A percentile compares a stretch with the other conserved stretches of the same genome.
Evolutionary conservation across 805 yeast genomes (phyloP).

Genomic region (Saturnispora gosingensis): DNA sequence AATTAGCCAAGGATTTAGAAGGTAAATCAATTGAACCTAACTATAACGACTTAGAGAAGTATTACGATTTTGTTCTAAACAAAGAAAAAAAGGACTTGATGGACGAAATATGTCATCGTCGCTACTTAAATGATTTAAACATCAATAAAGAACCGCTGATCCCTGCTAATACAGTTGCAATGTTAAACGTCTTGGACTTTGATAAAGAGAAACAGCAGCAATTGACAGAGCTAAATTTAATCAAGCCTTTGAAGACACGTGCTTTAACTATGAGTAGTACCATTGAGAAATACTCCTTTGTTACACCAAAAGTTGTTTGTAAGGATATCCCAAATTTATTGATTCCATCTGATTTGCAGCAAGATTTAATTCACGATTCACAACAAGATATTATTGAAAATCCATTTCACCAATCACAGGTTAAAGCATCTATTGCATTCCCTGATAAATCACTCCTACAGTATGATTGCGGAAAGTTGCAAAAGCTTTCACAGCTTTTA

Average conservation of each 20-base stretch:
- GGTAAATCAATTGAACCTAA: conserved; percentile 23
- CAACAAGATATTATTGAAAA: conserved; percentile 24
- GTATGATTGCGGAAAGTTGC: conserved; percentile 95
- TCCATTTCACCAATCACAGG: conserved; percentile 76
- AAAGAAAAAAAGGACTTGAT: conserved; percentile 42
- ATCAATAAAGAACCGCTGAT: conserved; percentile 59
- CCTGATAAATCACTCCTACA: conserved; percentile 90
- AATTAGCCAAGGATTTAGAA: conserved; percentile 31
- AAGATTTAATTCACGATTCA: conserved; percentile 24
- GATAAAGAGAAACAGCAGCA: conserved; percentile 25
- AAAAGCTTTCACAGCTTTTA: conserved; percentile 65
- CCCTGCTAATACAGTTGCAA: conserved; percentile 46
- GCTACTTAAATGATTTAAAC: conserved; percentile 57
- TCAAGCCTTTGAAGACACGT: conserved; percentile 35
- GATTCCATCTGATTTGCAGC: conserved; percentile 31
- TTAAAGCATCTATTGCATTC: conserved; percentile 82
- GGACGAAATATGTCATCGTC: conserved; percentile 44
- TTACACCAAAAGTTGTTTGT: conserved; percentile 81
- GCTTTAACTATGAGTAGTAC: conserved; percentile 34
- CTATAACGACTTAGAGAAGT: conserved; percentile 39
- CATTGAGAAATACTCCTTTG: conserved; percentile 70
- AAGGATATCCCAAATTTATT: conserved; percentile 54
- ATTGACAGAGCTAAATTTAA: conserved; percentile 26
- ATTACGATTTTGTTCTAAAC: conserved; percentile 48
- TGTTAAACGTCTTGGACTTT: conserved; percentile 27